Evolutionary conservation across 2,329 filamentous ascomycete species (phyloP), one percentile per base, ranked within the genome.

Genomic region (Waltergamsia citrina): DNA sequence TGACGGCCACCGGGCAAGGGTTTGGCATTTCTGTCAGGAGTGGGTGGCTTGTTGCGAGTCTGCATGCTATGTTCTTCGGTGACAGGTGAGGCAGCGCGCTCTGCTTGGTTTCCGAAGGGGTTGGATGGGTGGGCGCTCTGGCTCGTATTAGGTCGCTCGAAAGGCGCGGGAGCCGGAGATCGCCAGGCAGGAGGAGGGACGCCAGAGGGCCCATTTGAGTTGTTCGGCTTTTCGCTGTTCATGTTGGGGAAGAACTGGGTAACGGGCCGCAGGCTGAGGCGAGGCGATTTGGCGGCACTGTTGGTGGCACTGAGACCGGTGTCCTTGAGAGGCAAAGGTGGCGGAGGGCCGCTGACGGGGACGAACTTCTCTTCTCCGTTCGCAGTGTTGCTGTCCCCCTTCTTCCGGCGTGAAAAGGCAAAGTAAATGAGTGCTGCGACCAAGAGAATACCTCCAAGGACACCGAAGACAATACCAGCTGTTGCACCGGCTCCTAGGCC

Each of bases 401-500:
- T 84, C 66, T 81, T 85, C 50, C 77, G 75, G 46, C 60, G 68
- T 45, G 72, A 79, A 52, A 87, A 71, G 39, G 85, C 54, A 54
- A 93, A 78, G 51, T 85, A 81, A 15, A 83, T 65, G 16, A 83
- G 53, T n/a, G 78, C 63, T 20, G 77, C 74, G 18, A 92, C 53
- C 3, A 80, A 57, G 21, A 80, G 72, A 18, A 94, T 47, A 32
- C 74, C 74, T 6, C 81, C 66, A 21, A 95, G 59, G 31, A 93
- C 75, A 49, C 87, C 88, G 51, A 95, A 78, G 6, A 81, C 85
- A 41, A 95, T 73, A 39, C 92, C 92, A 28, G 86, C 88, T 57
- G 86, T 92, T 27, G 60, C 53, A 20, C 60, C 69, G 7, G 56
- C 40, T 31, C 47, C 54, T 23, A 43, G 32, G 8, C 26, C 30